Percentiles rank a stretch among this genome's conserved stretches.
phyloP scores from a whole-genome alignment of 1,139 yeast species.

The Dujonia santamariae region DNA sequence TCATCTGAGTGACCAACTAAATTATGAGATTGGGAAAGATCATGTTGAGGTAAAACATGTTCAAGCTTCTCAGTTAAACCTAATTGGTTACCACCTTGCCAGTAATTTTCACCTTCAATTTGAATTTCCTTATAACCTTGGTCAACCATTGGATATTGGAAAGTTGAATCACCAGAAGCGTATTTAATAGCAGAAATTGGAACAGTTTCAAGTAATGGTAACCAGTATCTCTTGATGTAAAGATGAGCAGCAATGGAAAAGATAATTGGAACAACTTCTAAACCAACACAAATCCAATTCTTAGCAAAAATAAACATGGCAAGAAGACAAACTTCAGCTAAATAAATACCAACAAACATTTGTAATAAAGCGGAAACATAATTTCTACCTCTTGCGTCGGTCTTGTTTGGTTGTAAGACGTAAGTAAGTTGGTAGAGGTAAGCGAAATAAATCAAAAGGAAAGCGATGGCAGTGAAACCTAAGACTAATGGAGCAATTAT shows the following conservation, averaged over 20 bases:
- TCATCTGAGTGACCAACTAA: conserved; percentile 16
- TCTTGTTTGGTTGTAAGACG: conserved; percentile 50
- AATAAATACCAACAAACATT: conserved; percentile 60
- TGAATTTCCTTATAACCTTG: conserved; percentile 61
- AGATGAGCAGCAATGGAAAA: conserved; percentile 55
- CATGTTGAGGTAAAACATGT: conserved; percentile 22
- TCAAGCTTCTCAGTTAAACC: conserved; percentile 27
- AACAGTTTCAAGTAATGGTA: conserved; percentile 61
- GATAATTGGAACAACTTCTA: conserved; percentile 53
- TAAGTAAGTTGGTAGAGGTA: conserved; percentile 56
- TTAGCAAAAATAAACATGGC: conserved; percentile 70
- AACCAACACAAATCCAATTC: conserved; percentile 70
- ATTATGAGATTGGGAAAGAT: conserved; percentile 11
- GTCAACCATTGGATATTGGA: conserved; percentile 53
- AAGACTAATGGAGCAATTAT: conserved; percentile 46
- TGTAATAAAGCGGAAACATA: conserved; percentile 68
- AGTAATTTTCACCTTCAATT: conserved; percentile 49
- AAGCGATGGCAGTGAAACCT: conserved; percentile 46
- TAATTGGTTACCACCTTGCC: conserved; percentile 46
- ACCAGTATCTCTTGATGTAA: conserved; percentile 54
- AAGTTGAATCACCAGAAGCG: conserved; percentile 52
- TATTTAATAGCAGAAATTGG: conserved; percentile 71
- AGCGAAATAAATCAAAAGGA: conserved; percentile 51
- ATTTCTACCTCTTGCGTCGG: conserved; percentile 63
- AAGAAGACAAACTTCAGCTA: conserved; percentile 62